phyloP scores from a whole-genome alignment of 2,329 filamentous ascomycete genomes.

The Trichoderma afroharzianum region DNA sequence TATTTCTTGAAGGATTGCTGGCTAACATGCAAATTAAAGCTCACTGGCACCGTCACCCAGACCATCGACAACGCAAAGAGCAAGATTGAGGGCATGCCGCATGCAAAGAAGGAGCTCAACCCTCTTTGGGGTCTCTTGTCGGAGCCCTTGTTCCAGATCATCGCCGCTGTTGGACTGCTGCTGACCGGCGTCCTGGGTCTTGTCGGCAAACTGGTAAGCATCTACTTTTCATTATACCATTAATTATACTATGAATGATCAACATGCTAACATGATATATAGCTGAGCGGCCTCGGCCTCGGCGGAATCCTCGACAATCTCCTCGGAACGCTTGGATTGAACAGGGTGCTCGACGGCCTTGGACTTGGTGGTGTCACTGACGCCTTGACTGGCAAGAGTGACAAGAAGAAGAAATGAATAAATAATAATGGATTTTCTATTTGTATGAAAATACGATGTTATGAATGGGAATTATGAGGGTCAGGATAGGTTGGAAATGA shows the following conservation, averaged over 20 bases:
- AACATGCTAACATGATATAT: background rate
- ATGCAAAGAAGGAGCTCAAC: conserved; percentile 92
- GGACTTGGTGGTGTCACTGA: conserved; percentile 55
- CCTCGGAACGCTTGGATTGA: conserved; percentile 71
- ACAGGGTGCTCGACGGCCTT: conserved; percentile 69
- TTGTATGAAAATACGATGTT: background rate
- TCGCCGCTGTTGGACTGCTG: conserved; percentile 81
- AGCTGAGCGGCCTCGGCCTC: conserved; percentile 74
- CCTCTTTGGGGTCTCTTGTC: conserved; percentile 79
- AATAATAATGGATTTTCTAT: background rate
- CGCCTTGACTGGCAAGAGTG: conserved; percentile 44
- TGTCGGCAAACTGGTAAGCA: conserved; percentile 65
- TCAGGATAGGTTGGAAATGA: background rate
- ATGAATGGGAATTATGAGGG: background rate
- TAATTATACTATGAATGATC: background rate
- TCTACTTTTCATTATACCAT: background rate
- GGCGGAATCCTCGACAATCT: conserved; percentile 77
- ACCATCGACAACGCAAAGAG: conserved; percentile 86
- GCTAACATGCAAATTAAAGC: conserved; percentile 33
- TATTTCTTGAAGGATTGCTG: background rate
- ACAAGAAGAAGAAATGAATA: conserved; percentile 29
- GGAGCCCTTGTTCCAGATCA: conserved; percentile 88
- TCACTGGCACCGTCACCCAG: conserved; percentile 75
- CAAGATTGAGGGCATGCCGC: conserved; percentile 85
- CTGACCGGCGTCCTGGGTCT: conserved; percentile 80